Evolutionary conservation across 306 rosid species (phyloP), one percentile per base, ranked within the genome.

Genomic region (Coriaria nepalensis): DNA sequence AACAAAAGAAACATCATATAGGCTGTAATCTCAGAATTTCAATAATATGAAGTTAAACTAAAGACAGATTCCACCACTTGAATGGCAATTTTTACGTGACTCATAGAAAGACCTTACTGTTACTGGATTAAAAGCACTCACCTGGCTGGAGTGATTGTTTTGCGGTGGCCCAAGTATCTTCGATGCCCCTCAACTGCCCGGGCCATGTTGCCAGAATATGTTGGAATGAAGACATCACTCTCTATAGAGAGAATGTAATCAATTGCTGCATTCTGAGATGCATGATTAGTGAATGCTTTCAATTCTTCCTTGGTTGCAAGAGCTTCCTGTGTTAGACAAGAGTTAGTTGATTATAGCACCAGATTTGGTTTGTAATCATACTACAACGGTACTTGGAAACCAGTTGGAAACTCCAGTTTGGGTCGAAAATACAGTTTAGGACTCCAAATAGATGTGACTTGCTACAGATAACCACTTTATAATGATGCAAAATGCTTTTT

Each of bases 181-280:
- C 95, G 93, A 61, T 90, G 95, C 8, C 97, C 97, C 78, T 85
- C 95, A 35, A 90, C 95, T 36, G 97, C 82, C 69, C 94, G 73
- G 41, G 94, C 95, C 97, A 90, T 85, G 70, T 90, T 85, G 60
- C 97, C 97, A 4, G 94, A 75, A 70, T 90, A 62, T 45, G 97
- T 62, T 20, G 97, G 92, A 47, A 81, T 56, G 61, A 90, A 90
- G 57, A 90, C 87, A 67, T 84, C 92, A 53, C 97, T 81, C 82
- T 85, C 87, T 5, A 81, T 66, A 52, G 92, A 90, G 67, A 84
- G 78, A 61, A 90, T 68, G 74, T 84, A 84, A 75, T 90, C 97
- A 39, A 90, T 73, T 13, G 87, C 95, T 15, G 97, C 97, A 65
- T 61, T 75, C 65, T 90, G 97, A 67, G 97, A 74, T 5, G 92